phyloP scores from a whole-genome alignment of 805 yeast species.

The Cyberlindnera galapagoensis region DNA sequence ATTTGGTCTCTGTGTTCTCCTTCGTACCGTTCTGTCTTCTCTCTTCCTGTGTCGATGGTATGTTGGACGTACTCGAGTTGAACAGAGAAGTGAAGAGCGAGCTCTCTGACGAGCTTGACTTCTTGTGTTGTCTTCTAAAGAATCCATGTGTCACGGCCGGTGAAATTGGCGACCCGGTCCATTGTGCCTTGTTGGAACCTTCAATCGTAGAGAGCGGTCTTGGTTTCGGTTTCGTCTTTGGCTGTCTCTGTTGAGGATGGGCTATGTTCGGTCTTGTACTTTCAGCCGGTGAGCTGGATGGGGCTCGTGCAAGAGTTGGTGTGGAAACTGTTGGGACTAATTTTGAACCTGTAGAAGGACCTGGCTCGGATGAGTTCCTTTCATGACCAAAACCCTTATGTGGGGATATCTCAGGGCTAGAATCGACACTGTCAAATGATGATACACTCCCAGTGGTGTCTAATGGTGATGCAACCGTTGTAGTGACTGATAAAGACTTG shows the following conservation, averaged over 20 bases:
- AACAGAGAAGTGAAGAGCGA: slow-evolving; percentile 34
- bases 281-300: background rate
- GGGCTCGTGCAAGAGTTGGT: slow-evolving; percentile 20
- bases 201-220: slow-evolving; percentile 36
- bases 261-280: slow-evolving; percentile 1
- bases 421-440: slow-evolving; percentile 17
- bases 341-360: slow-evolving; percentile 6
- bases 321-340: slow-evolving; percentile 32
- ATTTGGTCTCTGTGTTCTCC: slow-evolving; percentile 12
- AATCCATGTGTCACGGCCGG: slow-evolving; percentile 34
- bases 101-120: slow-evolving; percentile 57
- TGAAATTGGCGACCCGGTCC: slow-evolving; percentile 30
- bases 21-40: slow-evolving; percentile 8
- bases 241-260: slow-evolving; percentile 1
- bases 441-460: slow-evolving; percentile 14
- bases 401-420: slow-evolving; percentile 14
- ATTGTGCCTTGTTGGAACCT: slow-evolving; percentile 18
- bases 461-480: slow-evolving; percentile 15
- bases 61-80: slow-evolving; percentile 29
- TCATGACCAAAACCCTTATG: slow-evolving; percentile 8
- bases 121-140: slow-evolving; percentile 57
- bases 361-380: slow-evolving; percentile 26
- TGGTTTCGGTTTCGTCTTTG: slow-evolving; percentile 5
- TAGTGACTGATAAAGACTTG: slow-evolving; percentile 16
- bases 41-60: slow-evolving; percentile 15